phyloP scores from a whole-genome alignment of 2,329 filamentous ascomycete genomes.

The Talaromyces islandicus region DNA sequence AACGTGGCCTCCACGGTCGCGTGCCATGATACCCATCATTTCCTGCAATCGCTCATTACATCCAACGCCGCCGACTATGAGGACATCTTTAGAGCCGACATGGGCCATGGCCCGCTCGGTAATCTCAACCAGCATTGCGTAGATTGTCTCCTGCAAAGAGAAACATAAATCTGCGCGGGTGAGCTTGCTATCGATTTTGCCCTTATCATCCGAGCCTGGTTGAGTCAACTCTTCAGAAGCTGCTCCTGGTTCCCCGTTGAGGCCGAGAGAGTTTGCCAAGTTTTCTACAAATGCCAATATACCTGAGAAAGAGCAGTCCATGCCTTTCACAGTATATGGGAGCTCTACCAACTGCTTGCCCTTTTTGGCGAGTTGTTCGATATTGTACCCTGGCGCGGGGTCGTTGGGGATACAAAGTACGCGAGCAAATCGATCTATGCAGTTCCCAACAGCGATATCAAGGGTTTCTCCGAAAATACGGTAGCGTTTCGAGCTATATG shows the following conservation, averaged over 20 bases:
- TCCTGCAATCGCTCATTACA: slow-evolving; percentile 91
- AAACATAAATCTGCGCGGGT: slow-evolving; percentile 87
- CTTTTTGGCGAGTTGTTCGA: slow-evolving; percentile 84
- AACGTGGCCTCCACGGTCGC: slow-evolving; percentile 79
- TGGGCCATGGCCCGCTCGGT: slow-evolving; percentile 98
- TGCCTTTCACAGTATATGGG: slow-evolving; percentile 94
- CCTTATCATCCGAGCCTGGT: slow-evolving; percentile 28
- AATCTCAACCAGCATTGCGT: slow-evolving; percentile 95
- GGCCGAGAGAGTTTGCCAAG: slow-evolving; percentile 54
- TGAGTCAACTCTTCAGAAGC: slow-evolving; percentile 46
- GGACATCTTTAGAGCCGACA: slow-evolving; percentile 80
- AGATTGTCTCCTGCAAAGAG: slow-evolving; percentile 90
- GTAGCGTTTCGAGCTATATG: slow-evolving; percentile 89
- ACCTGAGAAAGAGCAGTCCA: slow-evolving; percentile 95
- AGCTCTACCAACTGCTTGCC: slow-evolving; percentile 70
- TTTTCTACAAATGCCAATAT: slow-evolving; percentile 80
- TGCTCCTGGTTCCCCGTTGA: slow-evolving; percentile 25
- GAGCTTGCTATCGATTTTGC: slow-evolving; percentile 34
- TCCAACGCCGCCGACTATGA: slow-evolving; percentile 93
- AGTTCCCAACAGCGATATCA: slow-evolving; percentile 96
- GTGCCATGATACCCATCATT: slow-evolving; percentile 97
- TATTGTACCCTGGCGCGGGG: slow-evolving; percentile 94
- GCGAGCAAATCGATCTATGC: slow-evolving; percentile 89
- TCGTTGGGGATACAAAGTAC: slow-evolving; percentile 91
- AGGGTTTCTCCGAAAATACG: slow-evolving; percentile 97